Conservation (phyloP, 2,329 filamentous ascomycete species). For the Phyllosticta paracitricarpa region DNA sequence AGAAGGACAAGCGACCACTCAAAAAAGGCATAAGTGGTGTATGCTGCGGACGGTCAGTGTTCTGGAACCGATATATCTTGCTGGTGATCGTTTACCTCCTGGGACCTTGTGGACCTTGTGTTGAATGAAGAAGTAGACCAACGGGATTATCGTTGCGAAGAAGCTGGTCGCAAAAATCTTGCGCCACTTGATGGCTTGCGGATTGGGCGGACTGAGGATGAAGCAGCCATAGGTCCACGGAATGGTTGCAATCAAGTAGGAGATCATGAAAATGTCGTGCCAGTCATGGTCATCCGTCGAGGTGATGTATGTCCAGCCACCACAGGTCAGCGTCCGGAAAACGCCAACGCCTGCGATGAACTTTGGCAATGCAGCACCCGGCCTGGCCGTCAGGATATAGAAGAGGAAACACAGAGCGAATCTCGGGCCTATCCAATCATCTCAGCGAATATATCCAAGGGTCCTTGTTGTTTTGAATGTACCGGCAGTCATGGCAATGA, state of each 20-base stretch:
- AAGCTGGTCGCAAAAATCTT: constrained; percentile 77
- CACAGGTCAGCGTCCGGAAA: constrained; percentile 85
- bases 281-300: constrained; percentile 97
- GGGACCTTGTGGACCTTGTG: constrained; percentile 93
- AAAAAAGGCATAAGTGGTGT: constrained; percentile 95
- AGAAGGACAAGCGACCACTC: constrained; percentile 93
- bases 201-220: constrained; percentile 75
- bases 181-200: constrained; percentile 73
- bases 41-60: constrained; percentile 48
- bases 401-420: constrained; percentile 85
- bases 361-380: constrained; percentile 66
- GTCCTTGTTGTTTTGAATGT: constrained; percentile 19
- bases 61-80: neutral
- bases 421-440: constrained; percentile 56
- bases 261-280: constrained; percentile 99
- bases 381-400: constrained; percentile 77
- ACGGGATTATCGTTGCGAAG: constrained; percentile 79
- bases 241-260: constrained; percentile 85
- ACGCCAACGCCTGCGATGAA: constrained; percentile 71
- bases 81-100: constrained; percentile 82
- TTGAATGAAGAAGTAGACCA: constrained; percentile 96
- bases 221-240: constrained; percentile 94
- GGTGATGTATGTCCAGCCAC: constrained; percentile 96
- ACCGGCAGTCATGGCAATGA: constrained; percentile 93
- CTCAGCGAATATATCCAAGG: neutral